These are phyloP conservation scores for Thozetella sp. DNA, from an alignment of 495 filamentous ascomycete genomes.

Conservation along the genomic window DNA sequence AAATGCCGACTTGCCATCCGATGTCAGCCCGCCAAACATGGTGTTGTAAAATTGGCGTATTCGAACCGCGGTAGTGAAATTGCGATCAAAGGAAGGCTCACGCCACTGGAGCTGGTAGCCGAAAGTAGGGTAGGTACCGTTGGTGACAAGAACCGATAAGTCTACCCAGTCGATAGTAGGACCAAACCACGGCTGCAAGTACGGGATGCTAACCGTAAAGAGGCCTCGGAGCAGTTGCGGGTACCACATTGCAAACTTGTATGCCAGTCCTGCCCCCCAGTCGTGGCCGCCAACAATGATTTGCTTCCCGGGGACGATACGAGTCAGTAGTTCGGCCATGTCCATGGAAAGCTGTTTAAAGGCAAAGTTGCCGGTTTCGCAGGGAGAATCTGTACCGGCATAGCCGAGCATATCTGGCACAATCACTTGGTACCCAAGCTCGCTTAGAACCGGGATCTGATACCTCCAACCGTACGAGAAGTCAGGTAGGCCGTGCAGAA, in stretches of 20 bases:
- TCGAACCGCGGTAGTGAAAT: too few relatives aligned
- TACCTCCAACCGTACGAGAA: not conserved
- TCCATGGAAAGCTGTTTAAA: too few relatives aligned
- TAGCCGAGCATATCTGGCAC: not conserved
- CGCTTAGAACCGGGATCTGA: not conserved
- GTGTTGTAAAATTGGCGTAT: too few relatives aligned
- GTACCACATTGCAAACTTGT: not conserved
- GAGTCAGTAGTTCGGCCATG: not conserved
- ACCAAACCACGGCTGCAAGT: not conserved
- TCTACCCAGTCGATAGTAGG: not conserved
- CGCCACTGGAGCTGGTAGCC: too few relatives aligned
- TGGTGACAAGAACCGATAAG: not conserved
- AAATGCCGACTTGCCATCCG: not conserved
- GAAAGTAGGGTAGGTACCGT: not conserved
- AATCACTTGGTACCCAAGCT: not conserved
- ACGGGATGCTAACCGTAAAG: not conserved
- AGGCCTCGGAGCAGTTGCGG: not conserved
- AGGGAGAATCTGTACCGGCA: not conserved
- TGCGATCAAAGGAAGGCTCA: too few relatives aligned
- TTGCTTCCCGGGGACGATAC: not conserved
- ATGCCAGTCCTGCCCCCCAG: not conserved
- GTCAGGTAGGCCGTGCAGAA: not conserved
- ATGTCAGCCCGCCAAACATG: too few relatives aligned
- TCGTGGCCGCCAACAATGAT: not conserved
- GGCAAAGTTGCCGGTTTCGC: not conserved